Evolutionary conservation across 2,329 filamentous ascomycete species (phyloP).

Genomic region (Penicillium sp.): DNA sequence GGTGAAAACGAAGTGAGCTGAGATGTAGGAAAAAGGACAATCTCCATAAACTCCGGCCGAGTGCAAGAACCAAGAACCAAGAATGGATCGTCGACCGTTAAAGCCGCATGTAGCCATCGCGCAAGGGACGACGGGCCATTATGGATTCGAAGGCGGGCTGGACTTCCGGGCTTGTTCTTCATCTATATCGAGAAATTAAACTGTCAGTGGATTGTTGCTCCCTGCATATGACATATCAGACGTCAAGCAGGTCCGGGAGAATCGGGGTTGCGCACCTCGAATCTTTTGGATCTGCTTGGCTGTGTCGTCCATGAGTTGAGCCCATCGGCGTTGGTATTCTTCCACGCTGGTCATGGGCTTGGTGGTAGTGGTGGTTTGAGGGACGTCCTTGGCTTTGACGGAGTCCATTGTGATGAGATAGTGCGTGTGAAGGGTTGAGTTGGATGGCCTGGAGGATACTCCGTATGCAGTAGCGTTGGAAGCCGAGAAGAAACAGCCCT

Average conservation of each 20-base stretch:
- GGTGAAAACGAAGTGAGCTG: not conserved
- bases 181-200: conserved; percentile 7
- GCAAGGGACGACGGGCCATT: conserved; percentile 3
- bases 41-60: not conserved
- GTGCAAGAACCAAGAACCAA: not conserved
- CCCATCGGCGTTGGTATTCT: conserved; percentile 19
- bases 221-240: conserved; percentile 13
- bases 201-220: conserved; percentile 8
- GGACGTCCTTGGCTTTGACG: conserved; percentile 9
- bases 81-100: conserved; percentile 1
- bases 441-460: not conserved
- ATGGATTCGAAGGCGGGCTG: conserved; percentile 7
- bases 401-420: conserved; percentile 7
- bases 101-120: not conserved
- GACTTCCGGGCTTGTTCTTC: conserved; percentile 14
- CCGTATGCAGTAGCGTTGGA: not conserved
- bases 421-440: not conserved
- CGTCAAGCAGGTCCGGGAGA: conserved; percentile 2
- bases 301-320: conserved; percentile 20
- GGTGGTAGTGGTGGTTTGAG: not conserved
- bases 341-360: conserved; percentile 16
- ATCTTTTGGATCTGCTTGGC: conserved; percentile 19
- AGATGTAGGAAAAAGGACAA: not conserved
- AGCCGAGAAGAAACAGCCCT: not conserved
- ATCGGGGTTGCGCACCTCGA: conserved; percentile 10